These are phyloP conservation scores for Clitopilus passeckerianus DNA, from an alignment of 768 basidiomycete genomes.

Conservation along the genomic window DNA sequence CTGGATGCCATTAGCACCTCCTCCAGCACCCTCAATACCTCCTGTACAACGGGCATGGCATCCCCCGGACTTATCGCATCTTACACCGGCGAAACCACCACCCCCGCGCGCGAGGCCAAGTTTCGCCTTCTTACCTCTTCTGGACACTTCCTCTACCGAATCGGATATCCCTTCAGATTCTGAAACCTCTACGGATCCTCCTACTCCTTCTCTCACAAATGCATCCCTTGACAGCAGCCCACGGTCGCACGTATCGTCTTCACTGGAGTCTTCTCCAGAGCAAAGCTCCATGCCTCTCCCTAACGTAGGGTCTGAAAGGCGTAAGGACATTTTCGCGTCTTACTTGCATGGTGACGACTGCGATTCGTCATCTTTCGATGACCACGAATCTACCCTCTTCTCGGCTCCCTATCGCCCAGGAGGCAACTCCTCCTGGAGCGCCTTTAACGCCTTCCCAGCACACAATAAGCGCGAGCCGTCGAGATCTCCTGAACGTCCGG, in stretches of 20 bases:
- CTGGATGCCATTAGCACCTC: constrained; percentile 1
- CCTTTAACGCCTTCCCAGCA: neutral
- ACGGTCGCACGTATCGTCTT: constrained; percentile 26
- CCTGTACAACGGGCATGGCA: constrained; percentile 10
- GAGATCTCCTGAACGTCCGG: neutral
- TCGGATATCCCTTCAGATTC: constrained; percentile 17
- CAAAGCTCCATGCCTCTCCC: constrained; percentile 24
- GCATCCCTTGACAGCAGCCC: constrained; percentile 33
- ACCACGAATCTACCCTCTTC: neutral
- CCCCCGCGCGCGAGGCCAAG: constrained; percentile 19
- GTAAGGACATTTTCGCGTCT: neutral
- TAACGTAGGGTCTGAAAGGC: constrained; percentile 1
- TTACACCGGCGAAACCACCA: constrained; percentile 15
- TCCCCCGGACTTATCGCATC: constrained; percentile 25
- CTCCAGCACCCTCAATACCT: constrained; percentile 5
- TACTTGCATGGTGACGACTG: constrained; percentile 1
- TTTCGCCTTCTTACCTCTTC: constrained; percentile 31
- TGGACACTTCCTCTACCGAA: constrained; percentile 21
- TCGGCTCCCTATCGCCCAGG: neutral
- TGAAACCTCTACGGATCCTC: constrained; percentile 25
- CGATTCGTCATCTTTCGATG: neutral
- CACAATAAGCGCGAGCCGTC: neutral
- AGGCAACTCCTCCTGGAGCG: neutral
- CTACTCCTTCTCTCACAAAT: constrained; percentile 30
- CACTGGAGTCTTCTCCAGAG: constrained; percentile 17